Base-by-base conservation (phyloP, 2,329 filamentous ascomycete species). In the Alternaria metachromatica region DNA sequence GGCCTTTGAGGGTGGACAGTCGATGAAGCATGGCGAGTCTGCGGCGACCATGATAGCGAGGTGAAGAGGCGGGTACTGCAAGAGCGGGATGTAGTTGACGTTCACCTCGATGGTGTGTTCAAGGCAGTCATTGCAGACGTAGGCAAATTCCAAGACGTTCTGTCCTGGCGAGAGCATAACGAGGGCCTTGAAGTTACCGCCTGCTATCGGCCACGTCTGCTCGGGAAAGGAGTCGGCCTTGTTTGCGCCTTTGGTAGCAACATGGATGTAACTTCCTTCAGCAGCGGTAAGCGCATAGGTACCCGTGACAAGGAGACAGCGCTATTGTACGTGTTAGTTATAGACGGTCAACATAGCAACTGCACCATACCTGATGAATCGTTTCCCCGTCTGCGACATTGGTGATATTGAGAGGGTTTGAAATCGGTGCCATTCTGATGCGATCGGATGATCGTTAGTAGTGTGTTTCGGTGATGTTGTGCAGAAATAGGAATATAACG, bases 131-230 rank as follows among this genome's bases (percentile, higher is more conserved):
- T 70, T 63, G 55, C 67, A 68, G n/a, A 69, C 55, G 26, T 77
- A 68, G 5, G 62, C 56, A n/a, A 78, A 54, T 15, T 67, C 56
- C 12, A 74, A 56, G 7, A 49, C 66, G 28, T 77, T 79, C 6
- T 58, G 33, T 12, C 76, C 76, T 3, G 71, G 69, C 3, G 72
- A 71, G 1, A 79, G 72, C 60, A 78, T 70, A 30, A 78, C 69
- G 6, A 78, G 62, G 11, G 76, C 75, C 55, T 76, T 77, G 72
- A 76, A 78, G 26, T 63, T 28, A n/a, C 74, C 73, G n/a, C 65
- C 74, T 33, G 71, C 75, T 28, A 76, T 63, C 0, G 76, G 77
- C 71, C 84, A 83, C 7, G 66, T 69, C 51, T 73, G 72, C 18
- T 69, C 68, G 11, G 69, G 65, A 50, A 77, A 76, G 2, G 65